Percentiles rank a stretch among this genome's conserved stretches.
These are phyloP conservation scores for Blastobotrys americana DNA, from an alignment of 805 yeast genomes.

Conservation along the genomic window DNA sequence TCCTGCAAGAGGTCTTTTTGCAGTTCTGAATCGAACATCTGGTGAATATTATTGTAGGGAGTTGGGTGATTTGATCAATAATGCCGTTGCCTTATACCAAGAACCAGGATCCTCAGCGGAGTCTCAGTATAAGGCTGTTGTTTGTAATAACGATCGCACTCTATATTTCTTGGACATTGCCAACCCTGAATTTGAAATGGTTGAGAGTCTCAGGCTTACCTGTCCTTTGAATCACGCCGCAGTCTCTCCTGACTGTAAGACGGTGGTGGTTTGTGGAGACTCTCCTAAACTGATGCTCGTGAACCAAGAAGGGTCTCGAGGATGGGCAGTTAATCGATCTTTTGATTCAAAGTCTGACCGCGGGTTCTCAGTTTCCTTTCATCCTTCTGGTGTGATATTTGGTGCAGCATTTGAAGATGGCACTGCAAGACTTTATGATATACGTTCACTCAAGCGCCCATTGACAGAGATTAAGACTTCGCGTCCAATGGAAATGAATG, in stretches of 20 bases:
- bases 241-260: conserved; percentile 54
- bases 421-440: conserved; percentile 64
- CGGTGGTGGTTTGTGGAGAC: conserved; percentile 70
- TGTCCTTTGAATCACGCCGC: conserved; percentile 71
- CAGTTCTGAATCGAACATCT: conserved; percentile 47
- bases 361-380: conserved; percentile 78
- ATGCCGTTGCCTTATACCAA: conserved; percentile 46
- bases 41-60: conserved; percentile 44
- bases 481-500: conserved; percentile 38
- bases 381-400: conserved; percentile 65
- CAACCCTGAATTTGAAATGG: conserved; percentile 40
- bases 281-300: conserved; percentile 54
- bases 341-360: conserved; percentile 59
- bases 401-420: conserved; percentile 87
- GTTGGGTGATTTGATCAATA: conserved; percentile 77
- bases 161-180: conserved; percentile 58
- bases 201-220: conserved; percentile 43
- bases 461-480: conserved; percentile 35
- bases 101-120: conserved; percentile 32
- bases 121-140: conserved; percentile 40
- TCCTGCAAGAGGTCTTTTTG: conserved; percentile 53
- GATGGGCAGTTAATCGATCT: conserved; percentile 32
- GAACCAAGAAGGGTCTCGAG: conserved; percentile 18
- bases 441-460: conserved; percentile 45
- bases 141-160: conserved; percentile 78